phyloP scores from a whole-genome alignment of 2,329 filamentous ascomycete genomes.

The Fusarium sp. region DNA sequence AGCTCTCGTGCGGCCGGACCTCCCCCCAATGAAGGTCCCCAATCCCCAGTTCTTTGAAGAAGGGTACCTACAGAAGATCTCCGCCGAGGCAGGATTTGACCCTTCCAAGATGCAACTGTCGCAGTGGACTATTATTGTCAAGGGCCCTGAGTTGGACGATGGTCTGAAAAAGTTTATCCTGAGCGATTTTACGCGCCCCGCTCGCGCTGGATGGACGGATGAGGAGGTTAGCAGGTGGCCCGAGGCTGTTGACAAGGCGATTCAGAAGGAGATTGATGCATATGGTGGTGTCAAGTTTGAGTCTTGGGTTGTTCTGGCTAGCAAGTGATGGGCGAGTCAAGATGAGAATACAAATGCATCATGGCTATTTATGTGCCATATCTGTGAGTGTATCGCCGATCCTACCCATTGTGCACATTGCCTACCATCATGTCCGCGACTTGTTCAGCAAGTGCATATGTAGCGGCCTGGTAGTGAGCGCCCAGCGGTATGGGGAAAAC shows the following conservation, averaged over 20 bases:
- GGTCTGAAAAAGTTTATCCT: constrained; percentile 41
- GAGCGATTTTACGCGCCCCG: constrained; percentile 31
- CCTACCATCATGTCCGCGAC: not conserved
- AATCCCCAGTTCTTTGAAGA: constrained; percentile 41
- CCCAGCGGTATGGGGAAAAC: not conserved
- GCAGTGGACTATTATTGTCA: constrained; percentile 21
- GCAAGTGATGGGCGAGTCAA: constrained; percentile 21
- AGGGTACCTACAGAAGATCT: constrained; percentile 36
- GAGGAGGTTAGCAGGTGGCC: constrained; percentile 42
- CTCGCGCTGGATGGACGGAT: constrained; percentile 35
- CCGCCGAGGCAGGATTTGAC: constrained; percentile 41
- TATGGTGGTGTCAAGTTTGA: constrained; percentile 41
- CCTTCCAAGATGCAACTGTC: constrained; percentile 16
- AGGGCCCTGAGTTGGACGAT: constrained; percentile 21
- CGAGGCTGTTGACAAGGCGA: constrained; percentile 30
- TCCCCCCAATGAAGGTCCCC: constrained; percentile 41
- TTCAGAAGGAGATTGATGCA: constrained; percentile 30
- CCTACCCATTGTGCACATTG: not conserved
- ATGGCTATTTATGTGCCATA: not conserved
- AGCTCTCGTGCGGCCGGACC: constrained; percentile 42
- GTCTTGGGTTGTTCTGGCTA: constrained; percentile 40
- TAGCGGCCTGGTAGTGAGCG: not conserved
- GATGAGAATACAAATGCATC: not conserved
- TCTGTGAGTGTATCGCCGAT: not conserved
- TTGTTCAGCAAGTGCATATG: not conserved